Base-by-base conservation (phyloP, 1,284 basidiomycete species). In the Microstroma glucosiphilum region DNA sequence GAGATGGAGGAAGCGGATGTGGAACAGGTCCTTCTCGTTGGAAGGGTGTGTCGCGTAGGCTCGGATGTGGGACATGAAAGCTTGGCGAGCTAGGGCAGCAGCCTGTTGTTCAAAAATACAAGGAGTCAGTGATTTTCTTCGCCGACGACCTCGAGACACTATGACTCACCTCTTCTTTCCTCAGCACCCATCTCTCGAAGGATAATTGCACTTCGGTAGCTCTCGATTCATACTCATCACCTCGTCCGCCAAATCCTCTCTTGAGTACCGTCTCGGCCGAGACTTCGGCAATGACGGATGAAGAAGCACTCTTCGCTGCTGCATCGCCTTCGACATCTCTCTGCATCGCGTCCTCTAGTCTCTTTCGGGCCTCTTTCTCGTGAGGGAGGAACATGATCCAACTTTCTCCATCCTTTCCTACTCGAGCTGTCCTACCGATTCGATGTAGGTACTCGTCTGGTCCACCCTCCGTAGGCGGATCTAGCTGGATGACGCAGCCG, bases 21-120 rank as follows among this genome's bases (percentile, higher is more conserved):
- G 92, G 83, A 99, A 98, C 63, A 96, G 90, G 66, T 90, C 87
- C 73, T 97, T 97, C 80, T 98, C 96, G 65, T 88, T 87, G 3
- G 89, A 85, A 0, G 94, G 93, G 81, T 99, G 96, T 0, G 96
- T 99, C 9, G 96, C 90, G 80, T 98, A 99, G 0, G 96, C 96
- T 61, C 96, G 86, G 80, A 97, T 88, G 79, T 94, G 92, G 0
- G 94, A 96, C 25, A 87, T 83, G 80, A 89, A 99, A 0, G 92
- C 96, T 72, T 86, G 88, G 42, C 91, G 86, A 2, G 96, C 93
- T 6, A 89, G 80, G 6, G 83, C 82, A 9, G 86, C 83, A 73
- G 93, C 87, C 91, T 94, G 70, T 13, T 21, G 46, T 9, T 40
- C 40, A 92, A 92, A 37, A 37, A 37, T 4, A 9, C 3, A 37